Conservation (phyloP, 768 basidiomycete genomes). For the Psilocybe azurescens region DNA sequence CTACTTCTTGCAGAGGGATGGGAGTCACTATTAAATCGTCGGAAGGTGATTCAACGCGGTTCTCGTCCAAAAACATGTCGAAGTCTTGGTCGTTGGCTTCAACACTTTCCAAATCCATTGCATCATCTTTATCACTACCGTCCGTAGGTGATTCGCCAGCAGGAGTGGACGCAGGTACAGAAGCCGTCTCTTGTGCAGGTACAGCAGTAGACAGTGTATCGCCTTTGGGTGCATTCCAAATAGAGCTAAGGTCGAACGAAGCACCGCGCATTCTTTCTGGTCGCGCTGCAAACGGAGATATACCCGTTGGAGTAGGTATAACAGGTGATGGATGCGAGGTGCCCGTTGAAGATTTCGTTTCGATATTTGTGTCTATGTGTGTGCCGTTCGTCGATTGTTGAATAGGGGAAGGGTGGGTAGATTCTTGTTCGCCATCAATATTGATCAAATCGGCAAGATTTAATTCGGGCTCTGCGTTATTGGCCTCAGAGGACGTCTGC, state of each 20-base stretch:
- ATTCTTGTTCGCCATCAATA: constrained; percentile 63
- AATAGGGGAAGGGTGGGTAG: neutral
- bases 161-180: constrained; percentile 14
- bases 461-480: constrained; percentile 60
- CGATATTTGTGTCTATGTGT: constrained; percentile 1
- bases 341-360: constrained; percentile 16
- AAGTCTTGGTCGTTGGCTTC: constrained; percentile 81
- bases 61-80: constrained; percentile 82
- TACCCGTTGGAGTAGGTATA: constrained; percentile 39
- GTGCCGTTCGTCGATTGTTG: constrained; percentile 18
- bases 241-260: constrained; percentile 74
- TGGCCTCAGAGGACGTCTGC: constrained; percentile 41
- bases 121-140: constrained; percentile 44
- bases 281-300: constrained; percentile 55
- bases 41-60: constrained; percentile 45
- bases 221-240: constrained; percentile 67
- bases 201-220: constrained; percentile 15
- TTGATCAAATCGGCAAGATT: constrained; percentile 80
- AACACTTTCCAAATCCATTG: constrained; percentile 54
- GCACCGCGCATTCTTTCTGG: constrained; percentile 49
- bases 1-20: constrained; percentile 45
- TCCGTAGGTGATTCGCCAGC: constrained; percentile 28
- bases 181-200: neutral
- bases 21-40: constrained; percentile 46
- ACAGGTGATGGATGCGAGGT: constrained; percentile 22